These are phyloP conservation scores for Mycena haematopus DNA, from an alignment of 768 basidiomycete species.

Conservation along the genomic window DNA sequence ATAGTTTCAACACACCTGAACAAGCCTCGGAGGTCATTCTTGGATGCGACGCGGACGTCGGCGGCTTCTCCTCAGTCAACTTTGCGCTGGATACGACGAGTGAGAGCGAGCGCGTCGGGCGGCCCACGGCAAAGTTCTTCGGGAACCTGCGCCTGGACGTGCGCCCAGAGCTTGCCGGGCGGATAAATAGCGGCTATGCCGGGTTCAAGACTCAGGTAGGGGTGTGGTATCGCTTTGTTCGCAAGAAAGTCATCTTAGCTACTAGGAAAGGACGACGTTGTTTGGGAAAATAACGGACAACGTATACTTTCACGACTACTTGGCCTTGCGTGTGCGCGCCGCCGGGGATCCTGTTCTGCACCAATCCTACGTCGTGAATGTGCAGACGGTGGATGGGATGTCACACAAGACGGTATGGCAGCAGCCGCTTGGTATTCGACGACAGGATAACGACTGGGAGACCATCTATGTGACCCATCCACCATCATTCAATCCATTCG, in stretches of 20 bases:
- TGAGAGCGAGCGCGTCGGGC: conserved; percentile 51
- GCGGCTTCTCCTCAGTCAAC: conserved; percentile 80
- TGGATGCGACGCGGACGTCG: conserved; percentile 90
- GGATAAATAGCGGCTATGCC: conserved; percentile 86
- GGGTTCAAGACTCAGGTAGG: conserved; percentile 86
- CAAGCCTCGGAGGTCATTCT: conserved; percentile 71
- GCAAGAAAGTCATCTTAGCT: not conserved
- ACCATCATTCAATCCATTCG: conserved; percentile 15
- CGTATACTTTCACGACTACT: conserved; percentile 78
- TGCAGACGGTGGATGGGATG: conserved; percentile 86
- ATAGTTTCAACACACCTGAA: conserved; percentile 63
- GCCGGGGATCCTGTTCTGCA: conserved; percentile 78
- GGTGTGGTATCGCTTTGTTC: conserved; percentile 7
- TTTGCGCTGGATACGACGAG: conserved; percentile 70
- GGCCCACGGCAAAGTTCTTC: conserved; percentile 71
- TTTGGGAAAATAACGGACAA: conserved; percentile 90
- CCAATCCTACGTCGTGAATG: conserved; percentile 90
- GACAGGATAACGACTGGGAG: conserved; percentile 75
- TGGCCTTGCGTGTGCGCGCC: conserved; percentile 80
- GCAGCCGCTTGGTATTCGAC: conserved; percentile 83
- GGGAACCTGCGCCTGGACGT: conserved; percentile 80
- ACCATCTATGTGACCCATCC: conserved; percentile 70
- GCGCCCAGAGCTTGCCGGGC: conserved; percentile 66
- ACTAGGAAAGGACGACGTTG: conserved; percentile 74
- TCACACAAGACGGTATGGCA: conserved; percentile 88